Evolutionary conservation across 257 asterid genomes (phyloP).

Genomic region (Haberlea rhodopensis): DNA sequence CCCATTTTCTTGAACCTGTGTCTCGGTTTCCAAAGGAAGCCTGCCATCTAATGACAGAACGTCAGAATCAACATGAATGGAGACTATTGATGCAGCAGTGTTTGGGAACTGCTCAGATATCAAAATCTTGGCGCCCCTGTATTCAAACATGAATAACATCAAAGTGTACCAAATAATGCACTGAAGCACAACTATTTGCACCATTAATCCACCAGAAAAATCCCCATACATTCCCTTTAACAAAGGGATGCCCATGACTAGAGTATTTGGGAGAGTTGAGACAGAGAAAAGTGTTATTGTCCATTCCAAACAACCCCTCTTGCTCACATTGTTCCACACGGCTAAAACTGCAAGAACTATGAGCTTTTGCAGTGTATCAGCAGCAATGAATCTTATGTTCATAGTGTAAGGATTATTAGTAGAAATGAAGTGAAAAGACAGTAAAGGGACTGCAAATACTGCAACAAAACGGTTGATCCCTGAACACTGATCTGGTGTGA

Average conservation of each 20-base stretch:
- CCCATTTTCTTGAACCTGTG: constrained; percentile 51
- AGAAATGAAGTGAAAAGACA: constrained; percentile 52
- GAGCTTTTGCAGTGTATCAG: constrained; percentile 51
- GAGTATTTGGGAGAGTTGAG: constrained; percentile 54
- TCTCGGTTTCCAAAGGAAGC: constrained; percentile 47
- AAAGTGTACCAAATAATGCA: constrained; percentile 59
- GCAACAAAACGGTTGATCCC: constrained; percentile 60
- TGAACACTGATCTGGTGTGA: constrained; percentile 55
- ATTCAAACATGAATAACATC: constrained; percentile 57
- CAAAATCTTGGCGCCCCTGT: constrained; percentile 45
- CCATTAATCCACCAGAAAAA: constrained; percentile 52
- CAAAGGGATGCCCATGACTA: constrained; percentile 58
- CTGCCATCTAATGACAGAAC: constrained; percentile 53
- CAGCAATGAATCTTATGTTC: constrained; percentile 54
- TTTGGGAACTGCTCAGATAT: constrained; percentile 57
- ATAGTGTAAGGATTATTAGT: constrained; percentile 48
- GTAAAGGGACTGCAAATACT: constrained; percentile 51
- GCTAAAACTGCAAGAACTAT: constrained; percentile 40
- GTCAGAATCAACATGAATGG: constrained; percentile 57
- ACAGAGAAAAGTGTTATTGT: constrained; percentile 47
- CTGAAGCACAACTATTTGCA: constrained; percentile 54
- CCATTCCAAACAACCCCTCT: constrained; percentile 52
- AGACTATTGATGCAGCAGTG: constrained; percentile 57
- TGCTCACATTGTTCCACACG: constrained; percentile 40
- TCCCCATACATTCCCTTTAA: constrained; percentile 52